Base-by-base conservation (phyloP, 345 rosid species). In the Hibiscus tridactylites region DNA sequence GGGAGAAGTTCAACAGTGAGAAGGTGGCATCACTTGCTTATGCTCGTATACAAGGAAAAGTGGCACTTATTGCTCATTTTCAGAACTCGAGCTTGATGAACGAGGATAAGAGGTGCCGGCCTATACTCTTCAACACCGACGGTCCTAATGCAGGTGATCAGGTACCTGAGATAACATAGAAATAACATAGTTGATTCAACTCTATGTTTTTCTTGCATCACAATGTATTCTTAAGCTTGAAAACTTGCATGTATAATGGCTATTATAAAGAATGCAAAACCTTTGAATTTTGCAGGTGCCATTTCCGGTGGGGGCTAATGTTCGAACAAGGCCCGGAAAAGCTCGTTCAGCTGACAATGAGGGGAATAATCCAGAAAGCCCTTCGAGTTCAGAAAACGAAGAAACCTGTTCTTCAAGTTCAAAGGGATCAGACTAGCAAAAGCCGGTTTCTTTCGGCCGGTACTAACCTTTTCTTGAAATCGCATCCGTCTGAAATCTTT, bases 31-130 rank as follows among this genome's bases (percentile, higher is more conserved):
- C 85, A 26, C 83, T 88, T 66, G 89, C 96, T 16, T 90, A 88
- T 74, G 96, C 83, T 63, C 91, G 95, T 44, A 87, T 89, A 67
- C 91, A 89, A 85, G 95, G 95, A 66, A 87, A 87, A 73, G 66
- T 81, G 3, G 87, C 96, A 42, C 92, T 90, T 60, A 69, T 88
- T 59, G 85, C 92, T 9, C 96, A 88, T 83, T 90, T 90, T 80
- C 96, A 90, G 75, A 88, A 88, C 72, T 90, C 96, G 26, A 90
- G 92, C 86, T 78, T 90, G 87, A 86, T 88, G 92, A 90, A 86
- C 0, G 96, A 90, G 78, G 96, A 90, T 69, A 86, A 90, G 75
- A 82, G 87, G 65, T 86, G 92, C 78, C 83, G 85, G 7, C 96
- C 92, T 49, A 90, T 90, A 71, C 92, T 90, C 57, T 85, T 90